Evolutionary conservation across 495 filamentous ascomycete species (phyloP).

Genomic region (Penicillium canariense): DNA sequence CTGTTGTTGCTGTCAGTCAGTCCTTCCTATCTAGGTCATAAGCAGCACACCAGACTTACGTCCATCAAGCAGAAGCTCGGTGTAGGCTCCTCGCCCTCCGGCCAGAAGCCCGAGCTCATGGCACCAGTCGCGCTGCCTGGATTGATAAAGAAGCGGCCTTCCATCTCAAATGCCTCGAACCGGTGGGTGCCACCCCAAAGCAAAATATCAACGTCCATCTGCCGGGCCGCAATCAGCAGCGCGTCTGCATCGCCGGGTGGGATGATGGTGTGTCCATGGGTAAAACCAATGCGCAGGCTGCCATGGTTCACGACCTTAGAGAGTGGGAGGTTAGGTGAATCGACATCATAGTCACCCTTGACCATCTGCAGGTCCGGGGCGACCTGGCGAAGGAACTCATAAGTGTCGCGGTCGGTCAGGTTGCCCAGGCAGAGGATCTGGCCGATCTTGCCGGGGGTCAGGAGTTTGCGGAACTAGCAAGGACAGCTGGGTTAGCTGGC

Average conservation of each 20-base stretch:
- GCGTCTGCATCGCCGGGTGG: conserved; percentile 87
- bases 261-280: conserved; percentile 94
- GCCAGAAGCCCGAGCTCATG: conserved; percentile 68
- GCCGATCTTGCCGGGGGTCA: conserved; percentile 95
- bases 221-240: conserved; percentile 86
- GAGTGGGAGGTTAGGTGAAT: conserved; percentile 84
- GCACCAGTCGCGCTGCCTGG: conserved; percentile 93
- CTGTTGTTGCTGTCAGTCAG: conserved; percentile 41
- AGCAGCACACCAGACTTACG: conserved; percentile 55
- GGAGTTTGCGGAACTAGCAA: conserved; percentile 91
- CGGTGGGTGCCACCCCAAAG: conserved; percentile 97
- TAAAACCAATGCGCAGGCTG: conserved; percentile 88
- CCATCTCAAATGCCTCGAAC: conserved; percentile 98
- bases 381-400: conserved; percentile 89
- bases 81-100: conserved; percentile 73
- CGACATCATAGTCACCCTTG: conserved; percentile 89
- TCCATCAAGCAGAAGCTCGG: conserved; percentile 99
- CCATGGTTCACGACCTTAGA: conserved; percentile 95
- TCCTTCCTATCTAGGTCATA: too few relatives aligned
- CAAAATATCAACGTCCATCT: conserved; percentile 95
- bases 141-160: conserved; percentile 98
- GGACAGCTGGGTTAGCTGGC: not conserved
- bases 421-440: conserved; percentile 98
- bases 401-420: conserved; percentile 89
- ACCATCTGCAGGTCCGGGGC: conserved; percentile 95